Conservation (phyloP, 1,284 basidiomycete species). For the Anthracocystis panici-leucophaei region DNA sequence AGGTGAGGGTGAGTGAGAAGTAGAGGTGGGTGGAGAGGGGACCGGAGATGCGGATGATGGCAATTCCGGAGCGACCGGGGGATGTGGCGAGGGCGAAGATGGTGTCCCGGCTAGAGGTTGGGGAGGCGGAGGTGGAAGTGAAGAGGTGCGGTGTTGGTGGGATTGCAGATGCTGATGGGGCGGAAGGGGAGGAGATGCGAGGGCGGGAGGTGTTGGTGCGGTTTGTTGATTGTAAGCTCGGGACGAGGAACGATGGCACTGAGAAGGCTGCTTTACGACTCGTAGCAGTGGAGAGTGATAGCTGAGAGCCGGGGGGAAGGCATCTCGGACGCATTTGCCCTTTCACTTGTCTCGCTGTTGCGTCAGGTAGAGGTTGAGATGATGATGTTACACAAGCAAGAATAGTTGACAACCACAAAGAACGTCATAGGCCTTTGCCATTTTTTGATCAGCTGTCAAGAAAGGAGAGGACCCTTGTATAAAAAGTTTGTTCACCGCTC, state of each 20-base stretch:
- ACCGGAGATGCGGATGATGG: slow-evolving; percentile 83
- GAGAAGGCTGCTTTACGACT: not conserved
- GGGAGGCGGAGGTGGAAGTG: not conserved
- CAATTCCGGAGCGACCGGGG: slow-evolving; percentile 83
- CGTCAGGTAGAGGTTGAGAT: not conserved
- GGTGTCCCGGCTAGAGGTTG: slow-evolving; percentile 71
- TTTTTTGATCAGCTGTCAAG: too few relatives aligned
- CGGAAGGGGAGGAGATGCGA: not conserved
- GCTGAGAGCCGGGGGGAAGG: not conserved
- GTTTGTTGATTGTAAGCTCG: not conserved
- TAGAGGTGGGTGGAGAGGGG: slow-evolving; percentile 77
- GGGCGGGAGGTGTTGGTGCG: not conserved
- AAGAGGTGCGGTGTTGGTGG: not conserved
- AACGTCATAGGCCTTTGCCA: too few relatives aligned
- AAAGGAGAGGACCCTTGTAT: not conserved
- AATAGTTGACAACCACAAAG: too few relatives aligned
- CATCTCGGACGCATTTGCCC: slow-evolving; percentile 5
- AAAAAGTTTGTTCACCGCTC: too few relatives aligned
- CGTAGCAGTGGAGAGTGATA: not conserved
- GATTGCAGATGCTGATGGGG: not conserved
- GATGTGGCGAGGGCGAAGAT: slow-evolving; percentile 89
- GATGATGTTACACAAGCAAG: not conserved
- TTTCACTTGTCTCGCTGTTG: not conserved
- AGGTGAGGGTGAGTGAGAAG: slow-evolving; percentile 73
- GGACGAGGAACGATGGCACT: not conserved